Evolutionary conservation across 106 monocot genomes (phyloP).

Genomic region (Triglochin maritima): DNA sequence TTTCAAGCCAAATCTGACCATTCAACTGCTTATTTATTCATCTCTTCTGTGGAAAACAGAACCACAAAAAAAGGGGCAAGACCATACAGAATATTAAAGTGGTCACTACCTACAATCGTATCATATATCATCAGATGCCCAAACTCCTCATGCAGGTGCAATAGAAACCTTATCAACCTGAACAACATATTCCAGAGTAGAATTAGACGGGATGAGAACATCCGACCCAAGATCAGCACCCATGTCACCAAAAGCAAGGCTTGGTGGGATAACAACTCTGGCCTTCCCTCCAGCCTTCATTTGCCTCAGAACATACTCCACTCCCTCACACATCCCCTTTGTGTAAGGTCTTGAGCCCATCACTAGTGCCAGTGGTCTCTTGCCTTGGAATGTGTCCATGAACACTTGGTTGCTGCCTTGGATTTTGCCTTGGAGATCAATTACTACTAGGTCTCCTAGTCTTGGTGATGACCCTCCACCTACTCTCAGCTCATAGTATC

Average conservation of each 20-base stretch:
- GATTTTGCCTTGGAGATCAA: conserved; percentile 65
- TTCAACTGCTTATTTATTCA: too few species aligned
- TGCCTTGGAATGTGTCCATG: conserved; percentile 75
- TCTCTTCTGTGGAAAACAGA: too few species aligned
- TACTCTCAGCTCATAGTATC: conserved; percentile 52
- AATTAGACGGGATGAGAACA: conserved; percentile 30
- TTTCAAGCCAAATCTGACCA: too few species aligned
- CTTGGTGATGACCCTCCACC: conserved; percentile 64
- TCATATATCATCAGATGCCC: too few species aligned
- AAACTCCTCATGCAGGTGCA: conserved; percentile 42
- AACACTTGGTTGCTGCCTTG: conserved; percentile 38
- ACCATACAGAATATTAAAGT: too few species aligned
- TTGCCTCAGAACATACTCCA: conserved; percentile 49
- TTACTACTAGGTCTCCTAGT: conserved; percentile 63
- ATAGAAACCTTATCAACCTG: conserved; percentile 84
- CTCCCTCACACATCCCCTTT: conserved; percentile 88
- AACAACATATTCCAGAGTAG: conserved; percentile 64
- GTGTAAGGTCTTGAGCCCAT: conserved; percentile 92
- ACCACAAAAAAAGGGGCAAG: too few species aligned
- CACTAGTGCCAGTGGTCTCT: conserved; percentile 73
- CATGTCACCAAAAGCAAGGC: conserved; percentile 63
- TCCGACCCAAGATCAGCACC: conserved; percentile 60
- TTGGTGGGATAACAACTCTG: conserved; percentile 55
- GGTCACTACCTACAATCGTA: too few species aligned
- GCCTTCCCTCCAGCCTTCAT: conserved; percentile 92